Evolutionary conservation across 2,329 filamentous ascomycete species (phyloP).

Genomic region (Daldinia sp.): DNA sequence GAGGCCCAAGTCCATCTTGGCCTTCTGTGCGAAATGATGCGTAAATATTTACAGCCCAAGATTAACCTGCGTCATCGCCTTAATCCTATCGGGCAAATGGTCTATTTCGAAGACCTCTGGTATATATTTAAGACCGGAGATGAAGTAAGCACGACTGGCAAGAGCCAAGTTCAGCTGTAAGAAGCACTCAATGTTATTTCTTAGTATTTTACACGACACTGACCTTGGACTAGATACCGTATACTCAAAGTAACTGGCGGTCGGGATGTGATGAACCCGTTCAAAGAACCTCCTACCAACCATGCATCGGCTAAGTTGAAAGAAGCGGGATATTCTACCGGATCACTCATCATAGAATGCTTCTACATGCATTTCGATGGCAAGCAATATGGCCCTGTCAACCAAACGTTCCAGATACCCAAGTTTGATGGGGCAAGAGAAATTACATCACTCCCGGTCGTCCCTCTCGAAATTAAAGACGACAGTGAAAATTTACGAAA

Average conservation of each 20-base stretch:
- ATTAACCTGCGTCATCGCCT: not conserved
- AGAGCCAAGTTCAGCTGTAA: slow-evolving; percentile 5
- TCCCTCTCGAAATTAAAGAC: not conserved
- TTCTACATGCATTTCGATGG: slow-evolving; percentile 5
- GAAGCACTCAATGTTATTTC: not conserved
- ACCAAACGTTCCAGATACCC: slow-evolving; percentile 3
- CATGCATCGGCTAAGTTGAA: not conserved
- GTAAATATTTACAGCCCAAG: not conserved
- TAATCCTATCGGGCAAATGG: not conserved
- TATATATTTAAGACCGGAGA: not conserved
- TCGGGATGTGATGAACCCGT: not conserved
- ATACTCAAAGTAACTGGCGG: slow-evolving; percentile 4
- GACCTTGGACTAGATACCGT: not conserved
- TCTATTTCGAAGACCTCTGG: not conserved
- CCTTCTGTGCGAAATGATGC: not conserved
- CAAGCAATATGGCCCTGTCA: not conserved
- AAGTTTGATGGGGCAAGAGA: not conserved
- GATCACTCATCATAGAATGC: not conserved
- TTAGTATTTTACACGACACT: not conserved
- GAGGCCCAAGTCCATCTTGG: not conserved
- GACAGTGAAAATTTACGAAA: not conserved
- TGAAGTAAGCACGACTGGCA: not conserved
- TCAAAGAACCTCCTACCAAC: slow-evolving; percentile 1
- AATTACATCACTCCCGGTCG: not conserved
- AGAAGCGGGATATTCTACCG: slow-evolving; percentile 3